Base-by-base conservation (phyloP, 2,329 filamentous ascomycete genomes). In the Epichloe coenophiala region DNA sequence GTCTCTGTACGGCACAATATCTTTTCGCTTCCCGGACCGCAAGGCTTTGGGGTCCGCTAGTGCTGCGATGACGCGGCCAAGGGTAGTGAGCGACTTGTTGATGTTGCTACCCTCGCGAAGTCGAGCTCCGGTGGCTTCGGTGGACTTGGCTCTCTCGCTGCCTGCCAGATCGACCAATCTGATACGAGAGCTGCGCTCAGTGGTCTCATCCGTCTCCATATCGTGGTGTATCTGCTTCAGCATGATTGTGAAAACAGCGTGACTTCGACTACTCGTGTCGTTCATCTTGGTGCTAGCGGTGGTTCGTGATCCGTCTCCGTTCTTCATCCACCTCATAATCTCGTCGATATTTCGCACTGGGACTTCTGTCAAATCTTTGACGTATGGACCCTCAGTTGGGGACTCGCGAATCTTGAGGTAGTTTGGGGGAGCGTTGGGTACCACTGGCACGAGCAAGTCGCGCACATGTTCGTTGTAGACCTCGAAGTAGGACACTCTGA, bases 381-480 rank as follows among this genome's bases (percentile, higher is more conserved):
- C 88, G 62, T 98, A 98, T 6, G 94, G 91, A 0, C 93, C 93
- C 58, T 97, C 91, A 31, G 83, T 89, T 17, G 90, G 91, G 17
- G 88, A 95, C 71, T 98, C 93, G 61, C 93, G 84, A 62, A 98
- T 95, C 69, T 96, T 96, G 60, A 98, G 84, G 65, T 97, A 96
- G 64, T 94, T 84, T 2, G 90, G 87, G 87, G 86, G 76, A 55
- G 86, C 85, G 51, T 82, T 85, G 4, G 76, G 72, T 9, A 71
- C 63, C 31, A 85, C 77, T 11, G 90, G 87, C 0, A 89, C 85
- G 44, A 98, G 79, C 37, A 98, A 73, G 64, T 98, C 93, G 52
- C 93, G 87, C 47, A 98, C 93, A 68, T 97, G 93, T 70, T 98
- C 93, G 68, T 98, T 98, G 77, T 98, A 98, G 54, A 98, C 93